Conservation (phyloP, 2,329 filamentous ascomycete genomes). For the Colletotrichum simmondsii region DNA sequence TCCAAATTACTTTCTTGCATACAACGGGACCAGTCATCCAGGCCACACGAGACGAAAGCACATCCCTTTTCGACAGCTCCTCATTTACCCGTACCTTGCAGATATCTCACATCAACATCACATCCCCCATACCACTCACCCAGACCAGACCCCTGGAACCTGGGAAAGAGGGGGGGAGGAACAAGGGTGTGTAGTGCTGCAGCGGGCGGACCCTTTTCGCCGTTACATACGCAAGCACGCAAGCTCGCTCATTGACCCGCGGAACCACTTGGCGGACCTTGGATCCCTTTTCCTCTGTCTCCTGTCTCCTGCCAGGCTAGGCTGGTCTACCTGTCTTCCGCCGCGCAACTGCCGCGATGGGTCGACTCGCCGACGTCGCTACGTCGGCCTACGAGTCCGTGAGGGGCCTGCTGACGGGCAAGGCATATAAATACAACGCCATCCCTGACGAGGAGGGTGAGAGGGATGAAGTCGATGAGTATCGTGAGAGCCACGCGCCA, state of each 20-base stretch:
- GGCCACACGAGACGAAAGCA: conserved; percentile 1
- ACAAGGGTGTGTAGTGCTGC: conserved; percentile 11
- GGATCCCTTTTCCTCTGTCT: background rate
- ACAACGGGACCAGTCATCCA: background rate
- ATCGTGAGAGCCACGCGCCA: conserved; percentile 24
- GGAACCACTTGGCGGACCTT: conserved; percentile 5
- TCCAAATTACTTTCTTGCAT: background rate
- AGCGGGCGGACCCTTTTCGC: background rate
- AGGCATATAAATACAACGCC: conserved; percentile 43
- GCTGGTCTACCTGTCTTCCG: background rate
- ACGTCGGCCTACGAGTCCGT: conserved; percentile 33
- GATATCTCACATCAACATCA: conserved; percentile 10
- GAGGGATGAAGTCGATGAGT: conserved; percentile 24
- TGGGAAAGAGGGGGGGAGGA: background rate
- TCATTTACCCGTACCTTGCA: background rate
- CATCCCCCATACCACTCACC: background rate
- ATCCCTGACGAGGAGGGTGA: conserved; percentile 37
- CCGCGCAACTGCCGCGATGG: conserved; percentile 17
- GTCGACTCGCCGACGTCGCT: conserved; percentile 26
- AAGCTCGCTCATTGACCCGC: conserved; percentile 3
- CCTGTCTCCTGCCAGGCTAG: background rate
- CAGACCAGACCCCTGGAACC: conserved; percentile 6
- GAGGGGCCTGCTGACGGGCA: conserved; percentile 33
- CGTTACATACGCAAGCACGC: conserved; percentile 3
- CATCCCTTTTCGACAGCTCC: background rate